Evolutionary conservation across 2,329 filamentous ascomycete species (phyloP), one percentile per base, ranked within the genome.

Genomic region (Trichoderma aggressivum): DNA sequence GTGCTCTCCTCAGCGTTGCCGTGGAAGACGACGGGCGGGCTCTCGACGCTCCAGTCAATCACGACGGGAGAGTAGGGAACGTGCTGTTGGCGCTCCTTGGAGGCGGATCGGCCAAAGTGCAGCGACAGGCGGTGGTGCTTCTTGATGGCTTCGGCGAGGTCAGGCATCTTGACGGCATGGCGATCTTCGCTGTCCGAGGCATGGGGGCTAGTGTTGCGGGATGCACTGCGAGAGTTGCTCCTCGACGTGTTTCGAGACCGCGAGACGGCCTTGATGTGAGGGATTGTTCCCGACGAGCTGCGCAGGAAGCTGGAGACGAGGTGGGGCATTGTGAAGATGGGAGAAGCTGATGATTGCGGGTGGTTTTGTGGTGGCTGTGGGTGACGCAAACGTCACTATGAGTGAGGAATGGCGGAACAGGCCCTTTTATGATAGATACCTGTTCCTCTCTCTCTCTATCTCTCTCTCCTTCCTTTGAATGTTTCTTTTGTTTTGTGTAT

Each of bases 21-120:
- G 77, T 96, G 93, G 82, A 97, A 91, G 59, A 98, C 88, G 21
- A 95, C 86, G 3, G 94, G 94, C 1, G 94, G 94, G 14, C 93
- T 97, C 84, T 98, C 94, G 74, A 98, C 91, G 75, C 83, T 85
- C 84, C 86, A 88, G 72, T 84, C 81, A 21, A 89, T 77, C 1
- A 81, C 76, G 11, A 84, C 83, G 71, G 82, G 81, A 2, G 70
- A 58, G 24, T 67, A 68, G 16, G 56, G 21, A 12, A 79, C 74
- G n/a, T 74, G 74, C 11, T 86, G 84, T 76, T 84, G 79, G 75
- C 81, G 79, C 76, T 84, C 81, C 76, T 83, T 81, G 70, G 56
- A 55, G 47, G 32, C 14, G 12, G 73, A 73, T 32, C 75, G 75
- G 60, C 80, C 79, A 75, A 83, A 83, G 71, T 80, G 82, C 65